phyloP scores from a whole-genome alignment of 129 eudicot species.

The Deinandra increscens region DNA sequence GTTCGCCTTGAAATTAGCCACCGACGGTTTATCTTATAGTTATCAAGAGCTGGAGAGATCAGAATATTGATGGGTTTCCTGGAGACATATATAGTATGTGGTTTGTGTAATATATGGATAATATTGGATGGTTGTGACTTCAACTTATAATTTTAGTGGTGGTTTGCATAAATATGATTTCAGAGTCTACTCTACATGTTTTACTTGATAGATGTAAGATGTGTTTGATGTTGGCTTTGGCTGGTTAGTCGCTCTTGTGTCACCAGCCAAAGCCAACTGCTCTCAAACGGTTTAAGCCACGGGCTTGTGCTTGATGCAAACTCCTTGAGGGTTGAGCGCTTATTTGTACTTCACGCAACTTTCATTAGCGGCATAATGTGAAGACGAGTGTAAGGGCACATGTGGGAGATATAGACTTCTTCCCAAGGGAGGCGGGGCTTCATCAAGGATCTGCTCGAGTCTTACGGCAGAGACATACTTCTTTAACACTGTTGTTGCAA shows the following conservation, averaged over 20 bases:
- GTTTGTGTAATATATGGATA: conserved; percentile 32
- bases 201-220: background rate
- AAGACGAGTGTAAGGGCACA: no score
- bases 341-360: no score
- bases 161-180: conserved; percentile 11
- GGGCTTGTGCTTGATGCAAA: no score
- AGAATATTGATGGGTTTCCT: conserved; percentile 7
- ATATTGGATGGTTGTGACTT: conserved; percentile 21
- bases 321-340: no score
- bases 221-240: background rate
- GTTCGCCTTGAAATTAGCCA: conserved; percentile 43
- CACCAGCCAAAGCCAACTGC: background rate
- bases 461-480: no score
- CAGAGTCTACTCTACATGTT: conserved; percentile 1
- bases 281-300: background rate
- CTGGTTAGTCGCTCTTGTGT: no score
- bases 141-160: background rate
- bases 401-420: no score
- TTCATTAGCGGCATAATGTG: no score
- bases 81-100: conserved; percentile 10
- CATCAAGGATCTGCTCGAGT: no score
- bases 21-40: conserved; percentile 29
- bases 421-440: no score
- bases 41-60: conserved; percentile 29
- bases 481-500: no score